Evolutionary conservation across 495 filamentous ascomycete species (phyloP).

Genomic region (Lineolata rhizophorae): DNA sequence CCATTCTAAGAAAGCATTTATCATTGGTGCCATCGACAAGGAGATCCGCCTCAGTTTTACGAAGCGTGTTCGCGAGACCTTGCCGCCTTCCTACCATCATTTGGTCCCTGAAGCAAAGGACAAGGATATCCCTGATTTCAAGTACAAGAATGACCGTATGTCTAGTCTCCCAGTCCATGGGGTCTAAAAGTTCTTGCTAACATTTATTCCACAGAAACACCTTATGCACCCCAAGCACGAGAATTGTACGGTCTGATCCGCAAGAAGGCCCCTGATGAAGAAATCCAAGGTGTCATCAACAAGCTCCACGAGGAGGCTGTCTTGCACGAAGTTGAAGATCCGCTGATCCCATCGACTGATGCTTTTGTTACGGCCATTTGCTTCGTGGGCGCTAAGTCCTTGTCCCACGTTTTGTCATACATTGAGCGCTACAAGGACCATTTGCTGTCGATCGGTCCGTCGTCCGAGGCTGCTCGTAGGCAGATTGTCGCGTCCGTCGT

Average conservation of each 20-base stretch:
- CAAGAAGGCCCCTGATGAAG: constrained; percentile 62
- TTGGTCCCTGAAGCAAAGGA: constrained; percentile 76
- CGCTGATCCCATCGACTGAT: constrained; percentile 65
- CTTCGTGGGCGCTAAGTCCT: constrained; percentile 78
- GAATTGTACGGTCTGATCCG: constrained; percentile 59
- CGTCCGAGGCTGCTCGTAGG: constrained; percentile 46
- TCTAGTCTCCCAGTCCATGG: constrained; percentile 4
- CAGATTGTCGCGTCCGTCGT: constrained; percentile 85
- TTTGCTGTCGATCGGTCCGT: constrained; percentile 51
- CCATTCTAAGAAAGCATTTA: constrained; percentile 82
- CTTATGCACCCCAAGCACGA: constrained; percentile 58
- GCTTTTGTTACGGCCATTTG: constrained; percentile 84
- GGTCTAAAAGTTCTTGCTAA: not conserved
- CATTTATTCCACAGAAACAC: constrained; percentile 31
- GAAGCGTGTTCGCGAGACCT: constrained; percentile 80
- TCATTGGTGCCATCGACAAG: constrained; percentile 76
- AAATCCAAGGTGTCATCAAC: constrained; percentile 55
- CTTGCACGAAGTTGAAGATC: constrained; percentile 40
- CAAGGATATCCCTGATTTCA: constrained; percentile 84
- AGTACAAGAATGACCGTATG: constrained; percentile 64
- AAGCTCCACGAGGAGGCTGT: constrained; percentile 55
- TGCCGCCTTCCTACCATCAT: constrained; percentile 63
- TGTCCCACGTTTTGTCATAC: constrained; percentile 86
- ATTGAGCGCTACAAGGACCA: constrained; percentile 93
- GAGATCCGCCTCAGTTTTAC: constrained; percentile 94